Evolutionary conservation across 2,329 filamentous ascomycete genomes (phyloP), one percentile per base, ranked within the genome.

Genomic region (Xylariaceae sp.): DNA sequence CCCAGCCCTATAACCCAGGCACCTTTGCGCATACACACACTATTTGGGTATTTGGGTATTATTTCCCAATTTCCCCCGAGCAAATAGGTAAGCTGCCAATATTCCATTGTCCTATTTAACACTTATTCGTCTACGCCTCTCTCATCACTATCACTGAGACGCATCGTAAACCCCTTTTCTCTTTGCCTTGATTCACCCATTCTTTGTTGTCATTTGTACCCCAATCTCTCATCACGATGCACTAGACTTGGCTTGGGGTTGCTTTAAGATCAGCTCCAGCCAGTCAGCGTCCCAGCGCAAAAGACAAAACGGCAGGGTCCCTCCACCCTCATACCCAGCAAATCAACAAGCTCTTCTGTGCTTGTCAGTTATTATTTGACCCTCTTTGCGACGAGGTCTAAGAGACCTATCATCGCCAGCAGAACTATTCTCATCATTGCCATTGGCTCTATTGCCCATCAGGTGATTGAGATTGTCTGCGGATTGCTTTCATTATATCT

Each of bases 341-440:
- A 83, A 83, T 83, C 81, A 83, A 76, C 76, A 74, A 73, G 68
- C 73, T 73, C 71, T 70, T 70, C 73, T 69, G 67, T 72, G 67
- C 68, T 72, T 72, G 73, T 76, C 67, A 76, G 72, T 71, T 68
- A 72, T 71, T 69, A 68, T 67, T 67, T 65, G 69, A 65, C 67
- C 69, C 67, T 58, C 69, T 71, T 70, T 71, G 68, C 69, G 64
- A 70, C 65, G 66, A 66, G 46, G 67, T 64, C 51, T 66, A 67
- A 78, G 69, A 77, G 69, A 73, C 81, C 82, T 84, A 83, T 84
- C 80, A 82, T 71, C 72, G 73, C 76, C 74, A 69, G 69, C 68
- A 79, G 68, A 74, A 66, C 73, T 71, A 59, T 60, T 67, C 65
- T 79, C 72, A 70, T 63, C 65, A 50, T 72, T 72, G 73, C 68